phyloP scores from a whole-genome alignment of 148 eudicot species.

The Fagopyrum homotropicum region DNA sequence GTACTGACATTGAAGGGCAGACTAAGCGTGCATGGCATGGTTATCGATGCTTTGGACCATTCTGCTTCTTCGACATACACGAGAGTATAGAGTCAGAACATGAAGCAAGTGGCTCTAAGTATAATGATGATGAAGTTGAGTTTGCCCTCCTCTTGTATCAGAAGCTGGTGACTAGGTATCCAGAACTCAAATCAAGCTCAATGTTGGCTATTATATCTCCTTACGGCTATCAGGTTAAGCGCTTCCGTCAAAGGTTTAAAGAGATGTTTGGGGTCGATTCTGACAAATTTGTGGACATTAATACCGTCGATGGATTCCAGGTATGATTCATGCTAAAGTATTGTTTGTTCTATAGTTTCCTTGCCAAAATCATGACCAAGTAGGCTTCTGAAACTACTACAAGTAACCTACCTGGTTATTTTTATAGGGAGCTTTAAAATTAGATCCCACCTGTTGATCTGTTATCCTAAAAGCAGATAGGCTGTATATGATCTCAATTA shows the following conservation, averaged over 20 bases:
- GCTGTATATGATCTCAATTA: neutral
- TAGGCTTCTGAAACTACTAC: neutral
- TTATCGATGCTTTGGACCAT: conserved; percentile 89
- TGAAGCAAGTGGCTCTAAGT: conserved; percentile 63
- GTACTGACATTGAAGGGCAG: conserved; percentile 54
- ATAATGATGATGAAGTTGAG: conserved; percentile 82
- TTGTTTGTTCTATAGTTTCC: conserved; percentile 2
- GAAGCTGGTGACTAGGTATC: conserved; percentile 59
- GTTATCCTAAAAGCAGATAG: neutral
- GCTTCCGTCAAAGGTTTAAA: conserved; percentile 52
- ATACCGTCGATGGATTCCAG: conserved; percentile 98
- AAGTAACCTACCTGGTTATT: neutral
- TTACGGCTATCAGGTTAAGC: conserved; percentile 75
- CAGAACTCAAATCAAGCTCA: conserved; percentile 80
- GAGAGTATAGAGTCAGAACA: conserved; percentile 74
- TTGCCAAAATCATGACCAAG: neutral
- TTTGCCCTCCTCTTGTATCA: conserved; percentile 78
- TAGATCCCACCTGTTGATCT: neutral
- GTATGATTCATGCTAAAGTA: conserved; percentile 22
- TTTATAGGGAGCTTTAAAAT: neutral
- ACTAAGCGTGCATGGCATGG: conserved; percentile 79
- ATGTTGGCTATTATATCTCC: conserved; percentile 88
- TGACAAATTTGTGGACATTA: conserved; percentile 77
- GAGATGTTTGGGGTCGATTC: conserved; percentile 75
- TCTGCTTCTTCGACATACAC: conserved; percentile 92